Base-by-base conservation (phyloP, 257 asterid species). In the Eustoma russellianum region DNA sequence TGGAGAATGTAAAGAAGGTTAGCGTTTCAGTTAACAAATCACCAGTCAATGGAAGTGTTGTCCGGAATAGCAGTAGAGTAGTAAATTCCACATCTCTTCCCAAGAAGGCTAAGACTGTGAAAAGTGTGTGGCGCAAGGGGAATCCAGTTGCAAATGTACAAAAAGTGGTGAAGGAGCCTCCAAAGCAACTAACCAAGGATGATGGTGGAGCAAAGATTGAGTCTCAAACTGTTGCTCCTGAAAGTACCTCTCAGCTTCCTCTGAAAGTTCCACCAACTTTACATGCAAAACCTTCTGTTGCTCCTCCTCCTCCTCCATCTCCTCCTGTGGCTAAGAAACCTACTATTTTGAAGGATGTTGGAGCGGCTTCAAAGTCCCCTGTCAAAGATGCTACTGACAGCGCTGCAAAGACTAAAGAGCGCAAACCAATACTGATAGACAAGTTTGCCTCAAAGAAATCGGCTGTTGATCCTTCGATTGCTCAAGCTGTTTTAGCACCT, bases 81-180 rank as follows among this genome's bases (percentile, higher is more conserved):
- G 72, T 59, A 67, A 74, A 67, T 75, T 69, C 78, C 5, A 18
- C 50, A 41, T 69, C 69, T 15, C 68, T 50, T 59, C 53, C 79
- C 49, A 66, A 71, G 48, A 70, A 69, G 50, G 16, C 86, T 41
- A 87, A 72, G 71, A 72, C 83, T 17, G 46, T 64, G 49, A 92
- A 85, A 81, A 88, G 97, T 45, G 94, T 92, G 12, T 92, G 99
- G 99, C 80, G 94, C 40, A 92, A 92, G 70, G 99, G 99, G 61
- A 85, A 83, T 77, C 97, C 97, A 0, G 87, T 92, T 46, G 52
- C 93, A 15, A 15, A 67, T 60, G 83, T 79, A 47, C 82, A 72
- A 66, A 90, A 75, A 56, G 70, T 77, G 55, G 89, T 81, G 41
- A 80, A 63, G 72, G 88, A 77, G 55, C 74, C 73, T 18, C 72